Conservation (phyloP, 1,284 basidiomycete species). For the Marasmius fiardii region DNA sequence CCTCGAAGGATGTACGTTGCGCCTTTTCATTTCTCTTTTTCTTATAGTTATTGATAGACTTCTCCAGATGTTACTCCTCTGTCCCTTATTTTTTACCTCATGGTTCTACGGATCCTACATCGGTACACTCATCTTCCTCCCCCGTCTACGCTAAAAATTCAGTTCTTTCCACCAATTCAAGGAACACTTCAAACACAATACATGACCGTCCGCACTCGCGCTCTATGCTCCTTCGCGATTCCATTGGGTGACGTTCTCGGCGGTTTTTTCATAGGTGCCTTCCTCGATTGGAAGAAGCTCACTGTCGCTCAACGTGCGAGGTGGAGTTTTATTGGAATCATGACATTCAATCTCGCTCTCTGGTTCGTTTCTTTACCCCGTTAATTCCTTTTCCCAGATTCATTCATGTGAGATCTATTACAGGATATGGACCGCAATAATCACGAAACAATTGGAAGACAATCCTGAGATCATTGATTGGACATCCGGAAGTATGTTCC, state of each 20-base stretch:
- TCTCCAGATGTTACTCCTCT: slow-evolving; percentile 26
- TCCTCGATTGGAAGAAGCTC: slow-evolving; percentile 27
- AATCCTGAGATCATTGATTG: slow-evolving; percentile 28
- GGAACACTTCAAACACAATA: slow-evolving; percentile 31
- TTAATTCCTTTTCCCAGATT: neutral
- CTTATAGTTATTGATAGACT: neutral
- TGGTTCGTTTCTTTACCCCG: slow-evolving; percentile 17
- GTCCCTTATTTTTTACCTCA: slow-evolving; percentile 29
- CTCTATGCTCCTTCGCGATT: slow-evolving; percentile 27
- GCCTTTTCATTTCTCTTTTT: neutral
- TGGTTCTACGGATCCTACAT: slow-evolving; percentile 33
- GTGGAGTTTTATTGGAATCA: slow-evolving; percentile 26
- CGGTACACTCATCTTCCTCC: slow-evolving; percentile 13
- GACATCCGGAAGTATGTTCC: slow-evolving; percentile 26
- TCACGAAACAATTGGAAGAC: slow-evolving; percentile 28
- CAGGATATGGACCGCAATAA: slow-evolving; percentile 30
- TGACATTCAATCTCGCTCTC: slow-evolving; percentile 27
- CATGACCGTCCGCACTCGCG: slow-evolving; percentile 28
- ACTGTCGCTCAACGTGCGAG: slow-evolving; percentile 28
- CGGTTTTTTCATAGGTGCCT: slow-evolving; percentile 28
- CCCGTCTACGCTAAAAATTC: neutral
- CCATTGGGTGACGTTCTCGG: slow-evolving; percentile 30
- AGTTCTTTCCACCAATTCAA: neutral
- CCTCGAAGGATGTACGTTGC: slow-evolving; percentile 22
- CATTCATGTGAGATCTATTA: neutral